These are phyloP conservation scores for Diophrys appendiculata DNA, from an alignment of 73 alveolate genomes.

Conservation along the genomic window DNA sequence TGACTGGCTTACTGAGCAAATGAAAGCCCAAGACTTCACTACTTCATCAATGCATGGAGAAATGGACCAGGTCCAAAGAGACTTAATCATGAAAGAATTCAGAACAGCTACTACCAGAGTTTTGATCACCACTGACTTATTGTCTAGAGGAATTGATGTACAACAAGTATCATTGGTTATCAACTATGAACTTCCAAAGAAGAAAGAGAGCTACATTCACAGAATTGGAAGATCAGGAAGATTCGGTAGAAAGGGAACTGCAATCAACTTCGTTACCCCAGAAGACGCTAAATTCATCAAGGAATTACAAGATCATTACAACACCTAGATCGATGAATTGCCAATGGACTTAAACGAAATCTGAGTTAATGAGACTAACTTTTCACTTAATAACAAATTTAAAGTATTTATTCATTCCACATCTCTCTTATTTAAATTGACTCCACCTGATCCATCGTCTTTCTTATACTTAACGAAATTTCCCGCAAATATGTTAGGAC, in stretches of 20 bases:
- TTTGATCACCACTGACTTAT: constrained; percentile 87
- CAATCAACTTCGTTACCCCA: constrained; percentile 64
- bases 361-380: constrained; percentile 7
- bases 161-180: constrained; percentile 92
- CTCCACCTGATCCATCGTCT: too few relatives aligned
- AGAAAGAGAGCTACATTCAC: constrained; percentile 87
- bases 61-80: constrained; percentile 89
- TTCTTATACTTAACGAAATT: constrained; percentile 2
- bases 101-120: constrained; percentile 94
- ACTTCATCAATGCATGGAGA: constrained; percentile 91
- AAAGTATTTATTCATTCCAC: too few relatives aligned
- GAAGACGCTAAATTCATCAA: constrained; percentile 58
- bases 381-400: neutral
- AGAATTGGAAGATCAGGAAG: constrained; percentile 99
- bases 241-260: constrained; percentile 92
- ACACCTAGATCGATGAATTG: constrained; percentile 61
- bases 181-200: constrained; percentile 89
- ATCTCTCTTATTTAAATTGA: too few relatives aligned
- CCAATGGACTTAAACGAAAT: constrained; percentile 51
- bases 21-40: constrained; percentile 74
- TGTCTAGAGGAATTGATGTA: constrained; percentile 96
- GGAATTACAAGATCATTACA: constrained; percentile 63
- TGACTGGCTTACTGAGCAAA: constrained; percentile 76
- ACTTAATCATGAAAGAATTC: constrained; percentile 88
- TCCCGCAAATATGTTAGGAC: constrained; percentile 20